These are phyloP conservation scores for Endocalyx cinctus DNA, from an alignment of 2,329 filamentous ascomycete genomes.

Conservation along the genomic window DNA sequence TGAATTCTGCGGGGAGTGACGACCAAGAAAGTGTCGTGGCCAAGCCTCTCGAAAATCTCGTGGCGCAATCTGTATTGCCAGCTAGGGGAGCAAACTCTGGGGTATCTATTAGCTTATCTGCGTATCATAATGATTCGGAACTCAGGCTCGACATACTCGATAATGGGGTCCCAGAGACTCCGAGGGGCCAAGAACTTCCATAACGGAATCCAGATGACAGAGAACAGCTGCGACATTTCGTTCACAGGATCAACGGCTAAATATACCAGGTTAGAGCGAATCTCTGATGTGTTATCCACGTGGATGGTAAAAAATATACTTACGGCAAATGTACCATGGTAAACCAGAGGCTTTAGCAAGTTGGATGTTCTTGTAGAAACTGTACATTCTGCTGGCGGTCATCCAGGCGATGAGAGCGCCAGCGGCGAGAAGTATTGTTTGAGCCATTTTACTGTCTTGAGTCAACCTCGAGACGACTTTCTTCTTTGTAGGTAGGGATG, in stretches of 20 bases:
- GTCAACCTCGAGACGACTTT: too few species aligned
- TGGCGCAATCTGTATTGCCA: constrained; percentile 53
- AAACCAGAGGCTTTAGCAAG: neutral
- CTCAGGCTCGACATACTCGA: constrained; percentile 47
- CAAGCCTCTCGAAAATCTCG: constrained; percentile 52
- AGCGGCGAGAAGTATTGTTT: too few species aligned
- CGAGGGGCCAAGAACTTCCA: constrained; percentile 48
- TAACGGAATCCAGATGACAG: constrained; percentile 49
- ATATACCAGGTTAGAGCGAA: too few species aligned
- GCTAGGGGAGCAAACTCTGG: constrained; percentile 45
- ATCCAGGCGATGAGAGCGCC: too few species aligned
- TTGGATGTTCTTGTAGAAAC: too few species aligned
- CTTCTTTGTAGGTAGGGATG: too few species aligned
- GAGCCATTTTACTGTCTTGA: too few species aligned
- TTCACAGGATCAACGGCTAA: constrained; percentile 48
- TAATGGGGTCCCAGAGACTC: constrained; percentile 52
- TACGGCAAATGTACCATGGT: neutral
- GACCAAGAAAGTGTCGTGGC: constrained; percentile 60
- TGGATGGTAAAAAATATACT: neutral
- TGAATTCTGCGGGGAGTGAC: constrained; percentile 52
- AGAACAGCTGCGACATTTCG: constrained; percentile 50
- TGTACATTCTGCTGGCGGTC: too few species aligned
- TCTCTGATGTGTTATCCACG: too few species aligned
- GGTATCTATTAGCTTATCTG: neutral
- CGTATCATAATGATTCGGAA: neutral